Percentiles rank a stretch among this genome's conserved stretches.
Evolutionary conservation across 2,329 filamentous ascomycete genomes (phyloP).

Genomic region (Xylariomycetidae sp.): DNA sequence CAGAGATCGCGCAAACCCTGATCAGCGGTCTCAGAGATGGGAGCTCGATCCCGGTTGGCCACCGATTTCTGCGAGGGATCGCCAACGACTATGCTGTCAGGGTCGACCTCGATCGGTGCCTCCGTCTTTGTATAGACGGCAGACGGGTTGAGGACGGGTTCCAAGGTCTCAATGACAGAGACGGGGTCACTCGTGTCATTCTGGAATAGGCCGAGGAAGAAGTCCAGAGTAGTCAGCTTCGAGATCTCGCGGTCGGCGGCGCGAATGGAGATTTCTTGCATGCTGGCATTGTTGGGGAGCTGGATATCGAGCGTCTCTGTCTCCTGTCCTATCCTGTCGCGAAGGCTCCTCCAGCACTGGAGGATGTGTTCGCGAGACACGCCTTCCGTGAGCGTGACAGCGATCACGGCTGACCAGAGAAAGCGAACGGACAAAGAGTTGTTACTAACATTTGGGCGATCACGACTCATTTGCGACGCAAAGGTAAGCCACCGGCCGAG

Average conservation of each 20-base stretch:
- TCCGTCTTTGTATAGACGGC: conserved; percentile 37
- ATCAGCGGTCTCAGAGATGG: conserved; percentile 48
- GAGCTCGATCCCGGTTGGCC: conserved; percentile 20
- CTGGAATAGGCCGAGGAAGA: conserved; percentile 86
- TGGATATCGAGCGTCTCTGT: conserved; percentile 42
- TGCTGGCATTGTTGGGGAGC: conserved; percentile 80
- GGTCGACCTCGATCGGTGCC: conserved; percentile 13
- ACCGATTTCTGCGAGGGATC: too few species aligned
- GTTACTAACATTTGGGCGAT: conserved; percentile 27
- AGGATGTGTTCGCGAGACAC: conserved; percentile 53
- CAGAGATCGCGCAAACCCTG: conserved; percentile 70
- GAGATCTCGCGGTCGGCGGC: conserved; percentile 88
- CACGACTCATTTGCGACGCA: conserved; percentile 40
- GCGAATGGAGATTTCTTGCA: conserved; percentile 79
- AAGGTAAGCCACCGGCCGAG: conserved; percentile 49
- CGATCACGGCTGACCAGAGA: conserved; percentile 53
- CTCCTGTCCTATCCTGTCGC: conserved; percentile 43
- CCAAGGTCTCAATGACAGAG: conserved; percentile 82
- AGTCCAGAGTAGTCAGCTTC: conserved; percentile 91
- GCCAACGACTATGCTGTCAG: conserved; percentile 11
- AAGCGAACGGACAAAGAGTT: conserved; percentile 46
- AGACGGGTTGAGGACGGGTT: conserved; percentile 80
- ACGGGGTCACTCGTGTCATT: conserved; percentile 77
- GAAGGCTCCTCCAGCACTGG: conserved; percentile 54
- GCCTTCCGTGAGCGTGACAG: conserved; percentile 47